Conservation (phyloP, 352 stramenopile genomes). For the Phytophthora fragariaefolia region DNA sequence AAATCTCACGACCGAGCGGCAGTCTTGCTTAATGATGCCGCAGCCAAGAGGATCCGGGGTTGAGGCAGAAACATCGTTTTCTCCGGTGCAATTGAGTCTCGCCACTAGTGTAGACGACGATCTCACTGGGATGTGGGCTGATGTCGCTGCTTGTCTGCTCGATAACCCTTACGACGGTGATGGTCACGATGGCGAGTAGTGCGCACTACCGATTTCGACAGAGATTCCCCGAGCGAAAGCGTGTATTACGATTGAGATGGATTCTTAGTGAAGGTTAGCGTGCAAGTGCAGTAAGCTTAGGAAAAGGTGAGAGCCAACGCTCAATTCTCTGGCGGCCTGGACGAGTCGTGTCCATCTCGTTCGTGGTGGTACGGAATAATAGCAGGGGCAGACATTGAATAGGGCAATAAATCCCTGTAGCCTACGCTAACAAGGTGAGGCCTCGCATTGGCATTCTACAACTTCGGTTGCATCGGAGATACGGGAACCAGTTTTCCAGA, state of each 20-base stretch:
- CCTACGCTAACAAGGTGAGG: no score
- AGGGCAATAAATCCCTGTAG: neutral
- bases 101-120: neutral
- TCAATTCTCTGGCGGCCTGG: no score
- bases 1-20: neutral
- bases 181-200: neutral
- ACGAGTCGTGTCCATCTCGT: neutral
- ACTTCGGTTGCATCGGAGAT: neutral
- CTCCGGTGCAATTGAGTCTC: neutral
- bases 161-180: neutral
- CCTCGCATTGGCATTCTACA: neutral
- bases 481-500: neutral
- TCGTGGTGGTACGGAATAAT: neutral
- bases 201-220: no score
- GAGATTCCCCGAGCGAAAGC: no score
- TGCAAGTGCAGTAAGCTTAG: no score
- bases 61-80: neutral
- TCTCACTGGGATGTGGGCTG: neutral
- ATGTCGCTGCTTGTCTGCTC: constrained; percentile 1
- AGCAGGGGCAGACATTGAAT: neutral
- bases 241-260: no score
- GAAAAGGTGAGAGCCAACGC: neutral
- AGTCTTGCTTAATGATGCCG: no score
- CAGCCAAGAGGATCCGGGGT: no score
- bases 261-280: no score